Conservation (phyloP, 257 asterid species). For the Anisodus tanguticus region DNA sequence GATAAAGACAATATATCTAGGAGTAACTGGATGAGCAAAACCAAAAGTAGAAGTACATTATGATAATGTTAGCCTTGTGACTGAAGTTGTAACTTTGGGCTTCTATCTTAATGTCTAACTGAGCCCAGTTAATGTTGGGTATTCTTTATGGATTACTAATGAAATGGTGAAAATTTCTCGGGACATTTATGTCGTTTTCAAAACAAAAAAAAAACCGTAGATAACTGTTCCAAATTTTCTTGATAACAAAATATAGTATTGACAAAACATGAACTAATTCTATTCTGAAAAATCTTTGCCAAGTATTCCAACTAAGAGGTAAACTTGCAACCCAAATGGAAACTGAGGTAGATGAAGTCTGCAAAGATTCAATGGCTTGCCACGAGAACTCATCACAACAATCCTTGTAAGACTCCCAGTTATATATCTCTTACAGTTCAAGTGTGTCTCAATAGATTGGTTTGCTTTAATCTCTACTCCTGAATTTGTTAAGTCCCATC, state of each 20-base stretch:
- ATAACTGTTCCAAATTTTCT: too few relatives aligned
- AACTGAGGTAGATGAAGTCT: too few relatives aligned
- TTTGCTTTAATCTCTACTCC: too few relatives aligned
- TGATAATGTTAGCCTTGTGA: neutral
- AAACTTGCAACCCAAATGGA: too few relatives aligned
- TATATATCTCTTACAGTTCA: neutral
- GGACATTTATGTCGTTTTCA: too few relatives aligned
- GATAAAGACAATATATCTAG: neutral
- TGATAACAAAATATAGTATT: too few relatives aligned
- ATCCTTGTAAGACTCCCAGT: neutral
- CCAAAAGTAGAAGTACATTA: neutral
- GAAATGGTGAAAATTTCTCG: too few relatives aligned
- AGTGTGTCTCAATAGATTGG: neutral
- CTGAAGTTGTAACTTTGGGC: neutral
- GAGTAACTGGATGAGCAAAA: neutral
- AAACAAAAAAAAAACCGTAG: too few relatives aligned
- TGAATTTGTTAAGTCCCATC: too few relatives aligned
- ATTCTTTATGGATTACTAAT: neutral
- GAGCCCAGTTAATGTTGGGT: conserved; percentile 5
- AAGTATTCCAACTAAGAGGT: too few relatives aligned
- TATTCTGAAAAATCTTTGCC: too few relatives aligned
- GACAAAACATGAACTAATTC: too few relatives aligned
- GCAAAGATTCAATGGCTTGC: neutral
- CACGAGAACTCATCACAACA: neutral
- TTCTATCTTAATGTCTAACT: neutral